Percentiles rank a stretch among this genome's conserved stretches.
Evolutionary conservation across 2,329 filamentous ascomycete species (phyloP).

Genomic region (Sclerotinia trifoliorum): DNA sequence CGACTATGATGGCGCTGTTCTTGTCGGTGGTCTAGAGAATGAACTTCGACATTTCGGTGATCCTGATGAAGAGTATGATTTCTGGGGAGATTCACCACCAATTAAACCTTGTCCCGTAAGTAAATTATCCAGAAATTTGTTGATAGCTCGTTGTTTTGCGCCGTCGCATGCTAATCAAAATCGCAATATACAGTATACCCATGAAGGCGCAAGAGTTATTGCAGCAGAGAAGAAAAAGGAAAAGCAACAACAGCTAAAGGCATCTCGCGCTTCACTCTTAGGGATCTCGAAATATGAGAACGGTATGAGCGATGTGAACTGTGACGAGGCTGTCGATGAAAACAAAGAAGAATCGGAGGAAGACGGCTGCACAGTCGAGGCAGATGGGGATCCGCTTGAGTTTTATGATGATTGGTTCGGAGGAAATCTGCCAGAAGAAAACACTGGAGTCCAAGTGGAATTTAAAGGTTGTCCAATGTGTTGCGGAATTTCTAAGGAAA

Average conservation of each 20-base stretch:
- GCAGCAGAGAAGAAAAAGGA: background rate
- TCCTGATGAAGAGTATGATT: slow-evolving; percentile 12
- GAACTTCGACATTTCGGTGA: slow-evolving; percentile 12
- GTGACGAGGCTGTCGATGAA: background rate
- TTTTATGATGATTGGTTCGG: slow-evolving; percentile 12
- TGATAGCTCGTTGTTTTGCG: background rate
- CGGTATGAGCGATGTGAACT: background rate
- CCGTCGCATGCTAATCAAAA: background rate
- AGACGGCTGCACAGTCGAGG: background rate
- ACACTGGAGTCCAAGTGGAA: background rate
- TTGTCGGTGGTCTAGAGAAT: slow-evolving; percentile 11
- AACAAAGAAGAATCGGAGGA: background rate
- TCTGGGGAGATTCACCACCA: background rate
- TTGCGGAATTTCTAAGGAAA: background rate
- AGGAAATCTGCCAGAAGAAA: background rate
- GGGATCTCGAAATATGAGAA: background rate
- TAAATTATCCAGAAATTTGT: background rate
- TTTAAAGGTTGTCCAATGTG: background rate
- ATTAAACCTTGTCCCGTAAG: background rate
- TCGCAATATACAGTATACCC: slow-evolving; percentile 4
- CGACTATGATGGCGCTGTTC: slow-evolving; percentile 13
- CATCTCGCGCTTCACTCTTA: background rate
- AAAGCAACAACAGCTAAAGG: background rate
- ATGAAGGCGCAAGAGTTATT: slow-evolving; percentile 7
- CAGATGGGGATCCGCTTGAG: background rate